phyloP scores from a whole-genome alignment of 306 rosid genomes.

The Glycine soja region DNA sequence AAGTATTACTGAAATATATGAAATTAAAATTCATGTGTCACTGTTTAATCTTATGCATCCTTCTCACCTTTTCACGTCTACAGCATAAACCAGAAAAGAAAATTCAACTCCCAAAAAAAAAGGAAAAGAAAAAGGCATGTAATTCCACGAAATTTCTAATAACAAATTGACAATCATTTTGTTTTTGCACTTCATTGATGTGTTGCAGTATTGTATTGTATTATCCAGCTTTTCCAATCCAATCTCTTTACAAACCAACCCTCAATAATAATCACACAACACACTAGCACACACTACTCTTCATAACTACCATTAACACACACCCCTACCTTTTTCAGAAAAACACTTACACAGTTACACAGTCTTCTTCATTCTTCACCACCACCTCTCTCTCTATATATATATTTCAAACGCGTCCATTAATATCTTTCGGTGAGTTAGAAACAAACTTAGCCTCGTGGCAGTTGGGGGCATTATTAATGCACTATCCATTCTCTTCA shows the following conservation, averaged over 20 bases:
- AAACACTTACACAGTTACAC: not conserved
- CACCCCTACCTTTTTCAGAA: not conserved
- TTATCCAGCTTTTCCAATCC: not conserved
- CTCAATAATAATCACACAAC: not conserved
- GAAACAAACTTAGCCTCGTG: constrained; percentile 46
- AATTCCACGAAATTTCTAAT: constrained; percentile 47
- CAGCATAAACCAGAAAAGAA: not conserved
- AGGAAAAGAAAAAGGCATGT: not conserved
- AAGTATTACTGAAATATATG: too few species aligned
- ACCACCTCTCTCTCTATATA: constrained; percentile 2
- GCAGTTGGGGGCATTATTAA: constrained; percentile 46
- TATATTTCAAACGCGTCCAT: constrained; percentile 17
- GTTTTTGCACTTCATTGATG: not conserved
- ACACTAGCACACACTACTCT: not conserved
- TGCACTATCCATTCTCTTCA: constrained; percentile 45
- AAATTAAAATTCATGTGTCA: too few species aligned
- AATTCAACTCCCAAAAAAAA: constrained; percentile 27
- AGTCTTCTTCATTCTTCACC: not conserved
- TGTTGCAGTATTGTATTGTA: not conserved
- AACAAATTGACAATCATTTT: constrained; percentile 11
- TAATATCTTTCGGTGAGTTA: constrained; percentile 53
- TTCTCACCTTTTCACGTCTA: not conserved
- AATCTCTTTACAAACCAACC: not conserved
- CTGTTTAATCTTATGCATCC: too few species aligned
- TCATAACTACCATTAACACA: constrained; percentile 32